Conservation (phyloP, 1,284 basidiomycete species). For the Sporisorium iseilematis-ciliati region DNA sequence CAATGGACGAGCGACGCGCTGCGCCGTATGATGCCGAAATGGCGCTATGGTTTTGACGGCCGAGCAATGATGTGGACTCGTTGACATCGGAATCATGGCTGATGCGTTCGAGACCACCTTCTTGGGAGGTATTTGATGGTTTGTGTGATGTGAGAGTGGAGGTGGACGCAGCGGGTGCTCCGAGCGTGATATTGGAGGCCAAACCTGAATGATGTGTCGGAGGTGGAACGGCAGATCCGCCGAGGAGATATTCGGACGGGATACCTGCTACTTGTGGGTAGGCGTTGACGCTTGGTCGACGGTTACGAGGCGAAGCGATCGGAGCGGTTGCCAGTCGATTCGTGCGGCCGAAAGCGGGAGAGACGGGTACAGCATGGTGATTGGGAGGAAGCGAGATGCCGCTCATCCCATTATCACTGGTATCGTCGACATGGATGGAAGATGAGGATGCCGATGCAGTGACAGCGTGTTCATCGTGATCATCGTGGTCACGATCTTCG, state of each 20-base stretch:
- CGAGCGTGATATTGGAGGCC: conserved; percentile 29
- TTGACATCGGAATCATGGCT: conserved; percentile 14
- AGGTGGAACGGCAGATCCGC: conserved; percentile 42
- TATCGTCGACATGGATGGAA: conserved; percentile 29
- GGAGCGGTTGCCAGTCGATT: conserved; percentile 32
- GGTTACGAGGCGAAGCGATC: conserved; percentile 34
- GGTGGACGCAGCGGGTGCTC: conserved; percentile 14
- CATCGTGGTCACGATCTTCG: conserved; percentile 21
- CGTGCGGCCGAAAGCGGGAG: conserved; percentile 33
- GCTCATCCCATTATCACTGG: conserved; percentile 37
- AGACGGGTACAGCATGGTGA: conserved; percentile 17
- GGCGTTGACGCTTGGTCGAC: conserved; percentile 45
- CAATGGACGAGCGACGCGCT: conserved; percentile 28
- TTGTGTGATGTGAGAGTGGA: conserved; percentile 9
- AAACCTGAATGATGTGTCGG: conserved; percentile 26
- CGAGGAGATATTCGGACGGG: conserved; percentile 50
- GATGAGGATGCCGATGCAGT: conserved; percentile 24
- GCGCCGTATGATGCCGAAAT: conserved; percentile 28
- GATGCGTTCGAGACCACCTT: not conserved
- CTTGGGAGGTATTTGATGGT: not conserved
- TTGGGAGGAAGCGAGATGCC: conserved; percentile 43
- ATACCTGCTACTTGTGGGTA: conserved; percentile 48
- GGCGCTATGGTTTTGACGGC: conserved; percentile 17
- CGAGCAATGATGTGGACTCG: conserved; percentile 39
- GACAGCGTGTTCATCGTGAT: conserved; percentile 19